Evolutionary conservation across 2,329 filamentous ascomycete genomes (phyloP).

Genomic region (Phyllosticta capitalensis): DNA sequence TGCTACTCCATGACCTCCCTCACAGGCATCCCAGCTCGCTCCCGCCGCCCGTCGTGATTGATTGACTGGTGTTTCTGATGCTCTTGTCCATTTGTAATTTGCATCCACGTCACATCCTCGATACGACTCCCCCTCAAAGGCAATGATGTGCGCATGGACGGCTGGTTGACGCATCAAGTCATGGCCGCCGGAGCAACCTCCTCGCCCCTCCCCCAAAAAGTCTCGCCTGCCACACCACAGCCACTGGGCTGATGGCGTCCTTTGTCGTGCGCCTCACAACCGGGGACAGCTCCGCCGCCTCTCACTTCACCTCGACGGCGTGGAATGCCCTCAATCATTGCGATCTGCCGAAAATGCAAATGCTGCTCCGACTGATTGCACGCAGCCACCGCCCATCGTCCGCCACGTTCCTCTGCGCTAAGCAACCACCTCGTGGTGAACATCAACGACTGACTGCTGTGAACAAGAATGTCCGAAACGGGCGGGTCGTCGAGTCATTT

Average conservation of each 20-base stretch:
- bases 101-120: constrained; percentile 6
- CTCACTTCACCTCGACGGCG: neutral
- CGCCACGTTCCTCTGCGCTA: constrained; percentile 2
- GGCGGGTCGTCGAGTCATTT: constrained; percentile 9
- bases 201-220: neutral
- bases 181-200: neutral
- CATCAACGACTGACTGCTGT: neutral
- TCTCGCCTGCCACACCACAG: neutral
- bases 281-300: neutral
- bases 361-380: neutral
- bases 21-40: too few relatives aligned
- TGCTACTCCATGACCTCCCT: too few relatives aligned
- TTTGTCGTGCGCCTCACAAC: neutral
- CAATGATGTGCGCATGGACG: constrained; percentile 5
- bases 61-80: too few relatives aligned
- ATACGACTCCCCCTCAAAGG: constrained; percentile 6
- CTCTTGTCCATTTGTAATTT: constrained; percentile 8
- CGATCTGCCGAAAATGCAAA: constrained; percentile 6
- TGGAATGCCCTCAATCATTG: constrained; percentile 9
- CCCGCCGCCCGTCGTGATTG: too few relatives aligned
- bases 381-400: constrained; percentile 3
- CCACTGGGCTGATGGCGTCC: neutral
- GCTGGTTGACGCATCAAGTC: neutral
- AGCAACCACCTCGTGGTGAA: neutral
- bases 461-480: constrained; percentile 10